Conservation (phyloP, 164 flowering plant genomes). For the Saururus chinensis region DNA sequence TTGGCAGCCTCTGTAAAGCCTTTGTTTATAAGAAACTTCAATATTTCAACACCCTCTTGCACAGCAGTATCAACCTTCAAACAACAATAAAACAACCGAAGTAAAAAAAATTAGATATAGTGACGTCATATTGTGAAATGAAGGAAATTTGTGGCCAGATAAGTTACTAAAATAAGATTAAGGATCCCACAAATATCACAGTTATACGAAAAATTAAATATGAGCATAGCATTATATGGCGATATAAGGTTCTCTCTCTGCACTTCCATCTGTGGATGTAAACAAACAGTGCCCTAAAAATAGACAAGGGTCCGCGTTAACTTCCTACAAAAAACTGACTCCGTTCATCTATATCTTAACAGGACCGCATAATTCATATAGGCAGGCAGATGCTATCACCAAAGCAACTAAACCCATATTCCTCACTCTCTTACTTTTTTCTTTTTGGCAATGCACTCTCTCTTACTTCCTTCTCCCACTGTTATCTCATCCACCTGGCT, state of each 20-base stretch:
- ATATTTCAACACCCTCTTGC: slow-evolving; percentile 54
- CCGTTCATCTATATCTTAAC: no score
- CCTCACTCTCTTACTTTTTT: no score
- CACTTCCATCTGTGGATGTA: background rate
- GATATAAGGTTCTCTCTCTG: no score
- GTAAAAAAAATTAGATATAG: background rate
- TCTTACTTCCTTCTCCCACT: no score
- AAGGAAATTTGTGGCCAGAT: background rate
- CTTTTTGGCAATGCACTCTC: no score
- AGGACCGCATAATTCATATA: no score
- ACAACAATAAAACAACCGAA: background rate
- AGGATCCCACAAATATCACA: background rate
- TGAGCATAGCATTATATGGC: background rate
- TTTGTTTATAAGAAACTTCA: slow-evolving; percentile 46
- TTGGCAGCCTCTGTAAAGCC: slow-evolving; percentile 62
- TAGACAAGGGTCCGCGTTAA: no score
- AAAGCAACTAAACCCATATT: no score
- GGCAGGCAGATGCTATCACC: no score
- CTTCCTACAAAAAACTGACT: no score
- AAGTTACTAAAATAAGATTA: background rate
- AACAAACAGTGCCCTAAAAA: no score
- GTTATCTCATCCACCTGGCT: no score
- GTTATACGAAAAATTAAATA: background rate
- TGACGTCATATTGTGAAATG: background rate
- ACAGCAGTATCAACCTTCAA: slow-evolving; percentile 63